Evolutionary conservation across 352 stramenopile genomes (phyloP), one percentile per base, ranked within the genome.

Genomic region (Phytophthora quininea): DNA sequence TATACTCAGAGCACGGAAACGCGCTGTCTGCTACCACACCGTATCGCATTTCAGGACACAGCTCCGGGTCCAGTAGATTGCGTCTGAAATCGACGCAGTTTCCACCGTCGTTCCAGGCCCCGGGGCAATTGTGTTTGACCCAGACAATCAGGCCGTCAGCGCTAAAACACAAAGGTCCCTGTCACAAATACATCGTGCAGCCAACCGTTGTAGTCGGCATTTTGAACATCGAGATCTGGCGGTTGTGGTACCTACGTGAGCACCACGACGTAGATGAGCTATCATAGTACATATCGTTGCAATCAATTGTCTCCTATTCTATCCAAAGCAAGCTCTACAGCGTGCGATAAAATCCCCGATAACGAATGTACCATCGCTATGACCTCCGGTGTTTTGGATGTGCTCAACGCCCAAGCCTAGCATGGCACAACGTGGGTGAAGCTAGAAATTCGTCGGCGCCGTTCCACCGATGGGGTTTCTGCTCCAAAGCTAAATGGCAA

Each of bases 121-220:
- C 64, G n/a, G 1, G 47, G 33, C 43, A 73, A 15, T 67, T 67
- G 37, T 67, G 58, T 9, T 53, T 51, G 3, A 3, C n/a, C 64
- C 57, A 73, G 0, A 64, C 53, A 27, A 67, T 73, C 2, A 63
- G 43, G 1, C 58, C 58, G 38, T 67, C 58, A 1, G 61, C 64
- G 4, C 29, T 54, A 51, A 73, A n/a, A 73, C 24, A 49, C 60
- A 0, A 67, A 4, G 0, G 64, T 73, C 1, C 46, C 64, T 3
- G 64, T 68, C 1, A 73, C 40, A 30, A 68, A 64, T 3, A 62
- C 61, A 9, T 4, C n/a, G 29, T 73, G 64, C n/a, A 71, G 33
- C 63, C 63, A 71, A 0, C 63, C 49, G 47, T 68, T 62, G 52
- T 68, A 68, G 3, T 58, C 33, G 8, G 61, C 51, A 29, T 68